These are phyloP conservation scores for Carallia pectinifolia DNA, from an alignment of 345 rosid genomes.

Conservation along the genomic window DNA sequence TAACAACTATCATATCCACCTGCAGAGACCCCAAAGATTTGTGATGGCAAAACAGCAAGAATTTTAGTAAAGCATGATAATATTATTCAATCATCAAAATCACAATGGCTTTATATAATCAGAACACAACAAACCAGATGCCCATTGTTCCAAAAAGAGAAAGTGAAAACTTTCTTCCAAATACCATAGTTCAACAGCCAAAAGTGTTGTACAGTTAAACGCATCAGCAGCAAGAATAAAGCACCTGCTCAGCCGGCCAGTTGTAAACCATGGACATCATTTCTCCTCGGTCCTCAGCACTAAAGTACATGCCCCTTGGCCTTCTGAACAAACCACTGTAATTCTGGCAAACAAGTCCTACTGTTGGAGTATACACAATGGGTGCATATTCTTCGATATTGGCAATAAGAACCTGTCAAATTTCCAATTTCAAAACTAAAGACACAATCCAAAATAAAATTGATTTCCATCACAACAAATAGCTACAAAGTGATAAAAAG, in stretches of 20 bases:
- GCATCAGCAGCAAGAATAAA: slow-evolving; percentile 12
- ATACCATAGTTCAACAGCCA: slow-evolving; percentile 10
- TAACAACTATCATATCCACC: slow-evolving; percentile 99
- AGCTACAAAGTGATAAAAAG: not conserved
- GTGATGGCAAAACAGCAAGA: not conserved
- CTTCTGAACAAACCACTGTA: slow-evolving; percentile 95
- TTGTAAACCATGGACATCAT: slow-evolving; percentile 99
- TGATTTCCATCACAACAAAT: no score
- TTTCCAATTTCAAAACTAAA: slow-evolving; percentile 5
- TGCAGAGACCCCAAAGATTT: slow-evolving; percentile 22
- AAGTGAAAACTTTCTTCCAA: not conserved
- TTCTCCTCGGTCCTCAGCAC: slow-evolving; percentile 94
- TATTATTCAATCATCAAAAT: not conserved
- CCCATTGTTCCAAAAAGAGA: slow-evolving; percentile 6
- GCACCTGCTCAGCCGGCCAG: slow-evolving; percentile 99
- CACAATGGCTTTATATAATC: not conserved
- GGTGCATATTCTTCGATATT: slow-evolving; percentile 98
- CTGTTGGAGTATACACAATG: slow-evolving; percentile 91
- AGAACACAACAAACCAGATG: not conserved
- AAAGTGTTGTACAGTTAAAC: slow-evolving; percentile 10
- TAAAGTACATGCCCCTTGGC: slow-evolving; percentile 98
- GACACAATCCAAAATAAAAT: not conserved
- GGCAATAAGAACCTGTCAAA: slow-evolving; percentile 74
- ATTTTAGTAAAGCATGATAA: not conserved
- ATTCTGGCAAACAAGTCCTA: slow-evolving; percentile 95